phyloP scores from a whole-genome alignment of 2,329 filamentous ascomycete genomes.

The Fusarium sulawesiense region DNA sequence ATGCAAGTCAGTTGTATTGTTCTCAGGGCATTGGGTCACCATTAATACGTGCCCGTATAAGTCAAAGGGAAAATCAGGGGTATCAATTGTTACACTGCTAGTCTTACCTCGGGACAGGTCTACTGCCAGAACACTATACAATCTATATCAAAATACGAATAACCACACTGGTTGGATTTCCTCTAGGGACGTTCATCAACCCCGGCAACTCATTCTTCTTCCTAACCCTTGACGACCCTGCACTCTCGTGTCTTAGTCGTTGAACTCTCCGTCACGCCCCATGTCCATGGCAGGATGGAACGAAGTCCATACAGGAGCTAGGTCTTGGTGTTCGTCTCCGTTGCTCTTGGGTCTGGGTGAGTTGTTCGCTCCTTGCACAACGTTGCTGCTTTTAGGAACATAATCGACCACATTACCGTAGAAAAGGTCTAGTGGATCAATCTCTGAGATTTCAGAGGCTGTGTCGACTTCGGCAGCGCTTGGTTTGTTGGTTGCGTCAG shows the following conservation, averaged over 20 bases:
- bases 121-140: background rate
- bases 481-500: background rate
- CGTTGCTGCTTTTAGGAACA: too few species aligned
- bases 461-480: background rate
- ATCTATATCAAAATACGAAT: background rate
- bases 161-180: background rate
- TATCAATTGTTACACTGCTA: background rate
- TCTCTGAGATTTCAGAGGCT: background rate
- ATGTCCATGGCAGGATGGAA: slow-evolving; percentile 3
- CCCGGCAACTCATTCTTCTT: background rate
- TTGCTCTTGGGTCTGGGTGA: background rate
- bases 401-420: background rate
- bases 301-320: slow-evolving; percentile 1
- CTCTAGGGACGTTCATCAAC: background rate
- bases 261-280: slow-evolving; percentile 3
- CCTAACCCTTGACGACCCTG: background rate
- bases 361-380: background rate
- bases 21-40: too few species aligned
- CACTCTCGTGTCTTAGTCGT: background rate
- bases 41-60: background rate
- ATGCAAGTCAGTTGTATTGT: background rate
- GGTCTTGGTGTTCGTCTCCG: background rate
- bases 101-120: background rate
- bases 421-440: slow-evolving; percentile 14
- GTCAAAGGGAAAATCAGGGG: background rate